Evolutionary conservation across 768 basidiomycete genomes (phyloP), one percentile per base, ranked within the genome.

Genomic region (Rubroboletus pulcherrimus): DNA sequence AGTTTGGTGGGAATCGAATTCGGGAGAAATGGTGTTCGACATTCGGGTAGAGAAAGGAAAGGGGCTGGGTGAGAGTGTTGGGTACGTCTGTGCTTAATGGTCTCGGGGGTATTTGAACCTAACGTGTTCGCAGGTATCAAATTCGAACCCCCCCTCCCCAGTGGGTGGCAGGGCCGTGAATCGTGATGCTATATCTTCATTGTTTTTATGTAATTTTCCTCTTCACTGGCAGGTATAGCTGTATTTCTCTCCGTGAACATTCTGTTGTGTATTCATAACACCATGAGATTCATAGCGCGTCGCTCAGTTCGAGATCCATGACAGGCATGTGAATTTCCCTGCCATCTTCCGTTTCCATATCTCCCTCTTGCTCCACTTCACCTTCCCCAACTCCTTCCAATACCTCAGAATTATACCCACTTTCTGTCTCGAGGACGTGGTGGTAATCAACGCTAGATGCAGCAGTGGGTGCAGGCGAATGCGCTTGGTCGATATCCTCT

Each of bases 21-120:
- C 80, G 6, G 86, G 86, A 0, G 86, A 89, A 6, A 63, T 98
- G 61, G 72, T 81, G 8, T 98, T 91, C 59, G 89, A 93, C 61
- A 83, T 98, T 63, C 82, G 89, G 1, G 85, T 98, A 10, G 96
- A 99, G 72, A 89, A 81, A 61, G 77, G 78, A 60, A 94, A 91
- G 65, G 96, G 96, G 0, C 53, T 75, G 34, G 96, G 96, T 7
- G 79, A 84, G 56, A 98, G 93, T 24, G 79, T 85, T 59, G 85
- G 88, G 89, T 93, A 69, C 59, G 85, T 39, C 42, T 52, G 29
- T 15, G 3, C 21, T 31, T 8, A 11, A 12, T 6, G 21, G 34
- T 44, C 5, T 15, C 14, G 17, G 29, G 31, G 2, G 40, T 30
- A 30, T 38, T 26, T 26, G 26, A 26, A 26, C 24, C 40, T 34